These are phyloP conservation scores for Endothia cerciana DNA, from an alignment of 2,329 filamentous ascomycete genomes.

Conservation along the genomic window DNA sequence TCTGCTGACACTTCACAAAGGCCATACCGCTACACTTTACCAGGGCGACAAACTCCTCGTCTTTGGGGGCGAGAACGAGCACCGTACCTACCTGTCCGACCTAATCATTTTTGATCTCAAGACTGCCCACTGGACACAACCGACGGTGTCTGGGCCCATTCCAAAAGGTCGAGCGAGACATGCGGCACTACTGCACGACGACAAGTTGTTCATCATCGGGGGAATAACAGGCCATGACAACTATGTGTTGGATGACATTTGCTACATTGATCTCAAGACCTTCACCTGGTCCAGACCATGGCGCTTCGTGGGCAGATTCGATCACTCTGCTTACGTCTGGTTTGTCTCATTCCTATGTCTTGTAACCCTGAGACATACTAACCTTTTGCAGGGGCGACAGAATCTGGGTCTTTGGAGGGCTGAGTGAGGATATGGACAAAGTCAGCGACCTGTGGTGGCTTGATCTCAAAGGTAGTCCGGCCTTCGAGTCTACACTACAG, in stretches of 20 bases:
- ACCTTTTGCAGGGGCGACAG: constrained; percentile 63
- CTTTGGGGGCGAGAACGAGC: constrained; percentile 97
- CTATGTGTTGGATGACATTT: constrained; percentile 92
- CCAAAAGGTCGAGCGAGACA: constrained; percentile 91
- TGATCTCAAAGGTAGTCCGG: constrained; percentile 87
- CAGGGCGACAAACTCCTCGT: constrained; percentile 94
- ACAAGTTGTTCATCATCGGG: constrained; percentile 94
- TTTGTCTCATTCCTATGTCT: constrained; percentile 29
- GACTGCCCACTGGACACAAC: constrained; percentile 93
- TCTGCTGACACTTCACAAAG: constrained; percentile 50
- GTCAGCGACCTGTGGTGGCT: constrained; percentile 97
- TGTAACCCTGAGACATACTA: constrained; percentile 24
- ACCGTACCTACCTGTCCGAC: constrained; percentile 92
- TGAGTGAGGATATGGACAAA: constrained; percentile 96
- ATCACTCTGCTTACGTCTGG: constrained; percentile 95
- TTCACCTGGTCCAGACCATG: constrained; percentile 97
- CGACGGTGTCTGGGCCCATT: constrained; percentile 79
- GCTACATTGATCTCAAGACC: constrained; percentile 94
- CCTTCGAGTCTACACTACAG: constrained; percentile 73
- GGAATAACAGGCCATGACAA: constrained; percentile 95
- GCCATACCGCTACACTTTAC: constrained; percentile 93
- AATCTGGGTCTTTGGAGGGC: constrained; percentile 94
- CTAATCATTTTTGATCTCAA: constrained; percentile 95
- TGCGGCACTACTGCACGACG: constrained; percentile 91
- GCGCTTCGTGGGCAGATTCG: constrained; percentile 93